A percentile compares a stretch with the other conserved stretches of the same genome.
Evolutionary conservation across 2,329 filamentous ascomycete species (phyloP).

Genomic region (Claviceps pusilla): DNA sequence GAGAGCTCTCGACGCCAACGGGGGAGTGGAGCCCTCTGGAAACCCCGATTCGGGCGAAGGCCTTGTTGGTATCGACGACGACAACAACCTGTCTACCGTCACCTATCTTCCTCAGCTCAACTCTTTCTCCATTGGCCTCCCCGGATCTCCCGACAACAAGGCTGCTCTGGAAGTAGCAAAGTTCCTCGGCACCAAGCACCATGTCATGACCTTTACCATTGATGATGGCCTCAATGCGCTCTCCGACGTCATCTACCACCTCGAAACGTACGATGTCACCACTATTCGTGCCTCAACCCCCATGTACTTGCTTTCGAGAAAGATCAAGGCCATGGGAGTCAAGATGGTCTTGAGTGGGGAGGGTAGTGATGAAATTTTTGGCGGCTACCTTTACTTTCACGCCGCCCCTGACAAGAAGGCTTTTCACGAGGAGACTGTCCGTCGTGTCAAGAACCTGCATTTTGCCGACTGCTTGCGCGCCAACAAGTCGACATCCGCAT

Average conservation of each 20-base stretch:
- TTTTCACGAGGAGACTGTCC: conserved; percentile 93
- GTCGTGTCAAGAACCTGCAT: conserved; percentile 91
- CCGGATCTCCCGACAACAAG: conserved; percentile 79
- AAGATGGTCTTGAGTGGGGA: conserved; percentile 99
- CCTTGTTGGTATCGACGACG: conserved; percentile 86
- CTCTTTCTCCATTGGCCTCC: conserved; percentile 96
- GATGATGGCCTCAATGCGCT: conserved; percentile 90
- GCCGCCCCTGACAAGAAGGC: conserved; percentile 75
- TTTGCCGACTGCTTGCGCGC: conserved; percentile 90
- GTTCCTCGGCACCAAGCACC: conserved; percentile 94
- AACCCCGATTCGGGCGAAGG: conserved; percentile 50
- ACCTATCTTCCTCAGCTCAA: conserved; percentile 90
- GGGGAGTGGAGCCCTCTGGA: conserved; percentile 25
- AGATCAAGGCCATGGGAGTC: conserved; percentile 98
- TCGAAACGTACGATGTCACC: conserved; percentile 95
- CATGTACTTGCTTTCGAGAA: conserved; percentile 94
- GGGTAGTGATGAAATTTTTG: conserved; percentile 95
- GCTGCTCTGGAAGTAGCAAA: conserved; percentile 87
- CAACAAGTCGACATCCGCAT: conserved; percentile 97
- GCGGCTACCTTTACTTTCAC: conserved; percentile 97
- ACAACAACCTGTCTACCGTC: conserved; percentile 75
- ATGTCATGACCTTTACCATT: conserved; percentile 95
- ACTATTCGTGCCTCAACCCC: conserved; percentile 96
- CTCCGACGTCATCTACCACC: conserved; percentile 93
- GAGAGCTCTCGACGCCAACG: conserved; percentile 37